Evolutionary conservation across 306 rosid genomes (phyloP).

Genomic region (Vigna unguiculata): DNA sequence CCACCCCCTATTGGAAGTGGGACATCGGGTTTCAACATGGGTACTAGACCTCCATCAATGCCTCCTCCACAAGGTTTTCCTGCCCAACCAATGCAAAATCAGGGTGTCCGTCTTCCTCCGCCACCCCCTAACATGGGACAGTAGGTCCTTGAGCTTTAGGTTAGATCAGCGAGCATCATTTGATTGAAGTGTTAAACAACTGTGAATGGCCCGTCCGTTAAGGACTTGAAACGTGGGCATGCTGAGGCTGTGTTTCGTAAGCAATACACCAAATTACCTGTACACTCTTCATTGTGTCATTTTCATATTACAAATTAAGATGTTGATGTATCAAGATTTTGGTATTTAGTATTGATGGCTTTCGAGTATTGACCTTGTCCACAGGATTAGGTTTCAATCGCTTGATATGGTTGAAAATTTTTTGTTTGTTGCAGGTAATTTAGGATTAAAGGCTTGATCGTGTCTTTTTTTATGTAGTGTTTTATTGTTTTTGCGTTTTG

Average conservation of each 20-base stretch:
- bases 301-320: neutral
- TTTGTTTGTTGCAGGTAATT: neutral
- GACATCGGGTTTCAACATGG: slow-evolving; percentile 66
- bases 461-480: neutral
- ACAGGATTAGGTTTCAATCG: neutral
- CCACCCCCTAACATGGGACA: slow-evolving; percentile 76
- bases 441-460: neutral
- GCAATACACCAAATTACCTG: neutral
- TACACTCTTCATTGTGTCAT: slow-evolving; percentile 12
- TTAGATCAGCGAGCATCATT: neutral
- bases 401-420: neutral
- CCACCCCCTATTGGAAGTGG: slow-evolving; percentile 70
- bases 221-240: neutral
- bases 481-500: slow-evolving; percentile 16
- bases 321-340: slow-evolving; percentile 13
- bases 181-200: slow-evolving; percentile 2
- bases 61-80: slow-evolving; percentile 84
- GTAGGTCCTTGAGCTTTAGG: slow-evolving; percentile 6
- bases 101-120: slow-evolving; percentile 64
- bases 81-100: slow-evolving; percentile 62
- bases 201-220: neutral
- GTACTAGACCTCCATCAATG: slow-evolving; percentile 70
- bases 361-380: neutral
- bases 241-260: neutral
- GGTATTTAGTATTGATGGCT: slow-evolving; percentile 1